Evolutionary conservation across 495 filamentous ascomycete species (phyloP).

Genomic region (Hypoxylon fragiforme): DNA sequence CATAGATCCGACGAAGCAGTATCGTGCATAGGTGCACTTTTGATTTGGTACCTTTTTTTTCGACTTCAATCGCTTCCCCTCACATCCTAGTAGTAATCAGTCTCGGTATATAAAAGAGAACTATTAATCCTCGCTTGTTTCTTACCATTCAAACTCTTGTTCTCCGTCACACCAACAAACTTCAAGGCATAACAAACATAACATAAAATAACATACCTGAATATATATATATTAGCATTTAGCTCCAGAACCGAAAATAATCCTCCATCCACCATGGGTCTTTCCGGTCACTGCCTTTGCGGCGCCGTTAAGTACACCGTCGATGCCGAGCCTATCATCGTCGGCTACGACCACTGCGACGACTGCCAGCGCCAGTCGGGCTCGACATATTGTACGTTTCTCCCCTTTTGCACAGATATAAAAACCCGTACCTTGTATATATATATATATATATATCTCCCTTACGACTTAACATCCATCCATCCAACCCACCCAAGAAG

Average conservation of each 20-base stretch:
- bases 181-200: too few species aligned
- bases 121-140: neutral
- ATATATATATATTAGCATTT: neutral
- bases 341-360: conserved; percentile 71
- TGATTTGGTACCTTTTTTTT: too few species aligned
- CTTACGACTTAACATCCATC: too few species aligned
- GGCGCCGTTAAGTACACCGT: conserved; percentile 66
- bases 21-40: conserved; percentile 13
- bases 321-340: conserved; percentile 58
- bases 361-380: conserved; percentile 72
- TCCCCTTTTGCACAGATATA: too few species aligned
- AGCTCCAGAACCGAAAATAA: neutral
- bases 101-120: conserved; percentile 19
- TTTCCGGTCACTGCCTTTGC: conserved; percentile 72
- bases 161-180: too few species aligned
- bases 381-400: conserved; percentile 68
- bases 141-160: neutral
- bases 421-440: too few species aligned
- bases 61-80: conserved; percentile 3
- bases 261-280: conserved; percentile 58
- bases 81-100: neutral
- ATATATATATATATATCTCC: too few species aligned
- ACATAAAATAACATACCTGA: neutral
- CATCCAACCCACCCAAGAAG: too few species aligned
- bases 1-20: conserved; percentile 21